Percentiles rank a stretch among this genome's conserved stretches.
Evolutionary conservation across 2,329 filamentous ascomycete species (phyloP).

Genomic region (Scytalidium sp.): DNA sequence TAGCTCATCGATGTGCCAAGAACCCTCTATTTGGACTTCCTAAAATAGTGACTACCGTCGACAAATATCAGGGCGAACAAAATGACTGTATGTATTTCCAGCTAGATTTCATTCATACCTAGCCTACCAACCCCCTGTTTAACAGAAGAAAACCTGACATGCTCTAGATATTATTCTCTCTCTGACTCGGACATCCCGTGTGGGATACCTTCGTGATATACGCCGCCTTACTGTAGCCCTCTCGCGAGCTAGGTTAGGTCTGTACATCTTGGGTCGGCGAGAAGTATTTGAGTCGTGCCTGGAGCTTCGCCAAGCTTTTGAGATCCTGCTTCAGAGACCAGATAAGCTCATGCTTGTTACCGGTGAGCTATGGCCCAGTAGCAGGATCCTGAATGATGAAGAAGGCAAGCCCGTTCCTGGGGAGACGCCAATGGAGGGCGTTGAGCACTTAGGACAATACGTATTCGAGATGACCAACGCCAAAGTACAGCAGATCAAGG

Average conservation of each 20-base stretch:
- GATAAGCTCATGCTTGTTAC: slow-evolving; percentile 80
- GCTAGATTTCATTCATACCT: neutral
- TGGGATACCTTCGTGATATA: slow-evolving; percentile 91
- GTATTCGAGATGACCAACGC: slow-evolving; percentile 89
- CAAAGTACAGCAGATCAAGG: slow-evolving; percentile 27
- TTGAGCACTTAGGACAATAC: slow-evolving; percentile 94
- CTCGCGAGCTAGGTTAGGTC: slow-evolving; percentile 83
- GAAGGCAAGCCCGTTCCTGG: slow-evolving; percentile 47
- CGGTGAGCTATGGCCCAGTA: slow-evolving; percentile 80
- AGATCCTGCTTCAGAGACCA: slow-evolving; percentile 70
- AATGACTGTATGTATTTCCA: slow-evolving; percentile 80
- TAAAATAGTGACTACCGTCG: slow-evolving; percentile 87
- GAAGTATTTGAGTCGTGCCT: slow-evolving; percentile 86
- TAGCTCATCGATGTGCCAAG: slow-evolving; percentile 77
- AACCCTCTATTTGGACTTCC: slow-evolving; percentile 87
- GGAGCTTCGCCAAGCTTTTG: slow-evolving; percentile 85
- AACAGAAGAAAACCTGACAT: slow-evolving; percentile 17
- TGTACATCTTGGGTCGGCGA: slow-evolving; percentile 88
- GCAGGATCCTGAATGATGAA: slow-evolving; percentile 44
- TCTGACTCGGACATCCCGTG: slow-evolving; percentile 80
- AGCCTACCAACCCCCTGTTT: too few relatives aligned
- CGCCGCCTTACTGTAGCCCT: slow-evolving; percentile 92
- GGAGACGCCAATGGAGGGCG: slow-evolving; percentile 75
- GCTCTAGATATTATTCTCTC: slow-evolving; percentile 83
- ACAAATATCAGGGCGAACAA: slow-evolving; percentile 99